Base-by-base conservation (phyloP, 2,329 filamentous ascomycete genomes). In the Neurospora crassa region DNA sequence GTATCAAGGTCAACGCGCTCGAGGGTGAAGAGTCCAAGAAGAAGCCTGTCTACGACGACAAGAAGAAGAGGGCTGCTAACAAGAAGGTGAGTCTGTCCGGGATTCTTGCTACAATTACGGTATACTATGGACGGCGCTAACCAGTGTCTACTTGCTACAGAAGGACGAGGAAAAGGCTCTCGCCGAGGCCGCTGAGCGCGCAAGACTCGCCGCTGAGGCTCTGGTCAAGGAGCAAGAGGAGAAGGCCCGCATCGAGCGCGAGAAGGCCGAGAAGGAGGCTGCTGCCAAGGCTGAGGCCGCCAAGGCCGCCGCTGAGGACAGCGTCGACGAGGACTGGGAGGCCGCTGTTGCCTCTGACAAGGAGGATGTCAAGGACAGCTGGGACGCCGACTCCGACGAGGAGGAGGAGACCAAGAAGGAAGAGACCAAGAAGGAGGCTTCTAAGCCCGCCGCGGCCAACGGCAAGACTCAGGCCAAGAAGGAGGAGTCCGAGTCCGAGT, bases 281-380 rank as follows among this genome's bases (percentile, higher is more conserved):
- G 85, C 85, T 41, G 84, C 84, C 53, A 84, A 84, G 70, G 85
- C 86, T 20, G 82, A 82, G 40, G 86, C 89, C 77, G 86, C 84
- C 16, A 72, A 72, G 68, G 83, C 79, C 4, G 84, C 85, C 69
- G 90, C 88, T 68, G 89, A 89, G 42, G 76, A 78, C 14, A 75
- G 74, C 20, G 80, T 91, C 37, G 90, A 92, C 18, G 91, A 96
- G 43, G 94, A 97, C 80, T 97, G 94, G 94, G 93, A 97, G 81
- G 89, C 90, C 40, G 90, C 92, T 68, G 93, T 92, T 40, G 92
- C 90, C 37, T 92, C 92, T 68, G 88, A 88, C 12, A 88, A 92
- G 37, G 90, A 91, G 18, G 90, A 91, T 72, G 87, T 97, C 78
- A 97, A 97, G 82, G 95, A 97, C 75, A 95, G 91, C 84, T 98